These are phyloP conservation scores for Colletotrichum sp. DNA, from an alignment of 2,329 filamentous ascomycete species.

Conservation along the genomic window DNA sequence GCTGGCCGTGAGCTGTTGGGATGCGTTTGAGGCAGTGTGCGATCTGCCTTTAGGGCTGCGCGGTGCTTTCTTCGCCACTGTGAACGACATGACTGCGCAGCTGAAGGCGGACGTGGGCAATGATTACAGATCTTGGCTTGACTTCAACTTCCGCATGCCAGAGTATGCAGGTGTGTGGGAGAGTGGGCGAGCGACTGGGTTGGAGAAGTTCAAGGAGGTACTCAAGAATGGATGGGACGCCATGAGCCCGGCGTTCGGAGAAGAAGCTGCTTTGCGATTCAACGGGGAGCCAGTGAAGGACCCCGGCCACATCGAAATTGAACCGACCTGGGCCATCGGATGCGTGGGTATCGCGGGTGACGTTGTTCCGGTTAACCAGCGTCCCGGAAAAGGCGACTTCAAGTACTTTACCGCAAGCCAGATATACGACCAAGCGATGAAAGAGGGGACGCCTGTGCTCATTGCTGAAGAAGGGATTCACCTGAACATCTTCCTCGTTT, in stretches of 20 bases:
- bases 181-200: background rate
- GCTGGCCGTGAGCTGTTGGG: background rate
- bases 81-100: background rate
- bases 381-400: background rate
- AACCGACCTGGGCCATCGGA: background rate
- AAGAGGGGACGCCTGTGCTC: background rate
- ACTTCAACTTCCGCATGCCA: constrained; percentile 2
- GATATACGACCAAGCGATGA: background rate
- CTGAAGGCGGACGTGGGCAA: background rate
- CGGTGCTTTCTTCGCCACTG: background rate
- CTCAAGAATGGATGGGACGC: background rate
- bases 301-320: background rate
- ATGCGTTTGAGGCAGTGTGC: background rate
- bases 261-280: background rate
- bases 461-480: background rate
- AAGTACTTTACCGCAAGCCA: background rate
- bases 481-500: background rate
- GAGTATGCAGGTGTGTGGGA: background rate
- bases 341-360: background rate
- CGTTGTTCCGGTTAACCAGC: background rate
- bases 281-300: background rate
- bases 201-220: background rate
- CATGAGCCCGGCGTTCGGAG: background rate
- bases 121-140: background rate
- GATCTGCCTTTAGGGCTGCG: background rate